Base-by-base conservation (phyloP, 2,329 filamentous ascomycete species). In the Fusarium bulbicola region DNA sequence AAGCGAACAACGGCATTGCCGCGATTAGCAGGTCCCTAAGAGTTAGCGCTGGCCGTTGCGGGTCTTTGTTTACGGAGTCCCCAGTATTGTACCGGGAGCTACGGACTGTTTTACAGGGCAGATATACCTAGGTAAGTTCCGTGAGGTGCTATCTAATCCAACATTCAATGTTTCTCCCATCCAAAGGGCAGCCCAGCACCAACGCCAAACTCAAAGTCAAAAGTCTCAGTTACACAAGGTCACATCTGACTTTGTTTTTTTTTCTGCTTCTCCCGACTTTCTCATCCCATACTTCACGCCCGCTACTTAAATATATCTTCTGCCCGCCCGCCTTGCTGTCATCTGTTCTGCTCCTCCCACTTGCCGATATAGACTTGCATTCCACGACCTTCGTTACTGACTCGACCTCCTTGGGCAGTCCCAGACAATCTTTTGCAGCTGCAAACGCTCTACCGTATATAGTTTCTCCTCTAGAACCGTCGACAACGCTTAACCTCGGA, bases 1-100 rank as follows among this genome's bases (percentile, higher is more conserved):
- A 68, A 42, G 66, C 76, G 65, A 65, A 76, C 74, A 74, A 77
- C 76, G 76, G 74, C 73, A 74, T 69, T 75, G 66, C 76, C 76
- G 76, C 74, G 67, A 78, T 74, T 78, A 78, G 73, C 53, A 69
- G 58, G 62, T 70, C 56, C 57, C 68, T 72, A 62, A 64, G 30
- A 67, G 40, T 63, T 78, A 77, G 76, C 66, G 74, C 73, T 74
- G 63, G 68, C 50, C 54, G 63, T 62, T 70, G 74, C 74, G 75
- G 76, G 76, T 76, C 76, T 68, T 74, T 59, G 67, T 58, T 59
- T 74, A 69, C 66, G 40, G 66, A 69, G 58, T 69, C 59, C 52
- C 63, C 58, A 63, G 60, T 70, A 61, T 72, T 71, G 62, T 59
- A 72, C 76, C 76, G 73, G 76, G 73, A 77, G 69, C 76, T 76